A percentile compares a stretch with the other conserved stretches of the same genome.
Evolutionary conservation across 1,284 basidiomycete species (phyloP).

Genomic region (Vanrija sp.): DNA sequence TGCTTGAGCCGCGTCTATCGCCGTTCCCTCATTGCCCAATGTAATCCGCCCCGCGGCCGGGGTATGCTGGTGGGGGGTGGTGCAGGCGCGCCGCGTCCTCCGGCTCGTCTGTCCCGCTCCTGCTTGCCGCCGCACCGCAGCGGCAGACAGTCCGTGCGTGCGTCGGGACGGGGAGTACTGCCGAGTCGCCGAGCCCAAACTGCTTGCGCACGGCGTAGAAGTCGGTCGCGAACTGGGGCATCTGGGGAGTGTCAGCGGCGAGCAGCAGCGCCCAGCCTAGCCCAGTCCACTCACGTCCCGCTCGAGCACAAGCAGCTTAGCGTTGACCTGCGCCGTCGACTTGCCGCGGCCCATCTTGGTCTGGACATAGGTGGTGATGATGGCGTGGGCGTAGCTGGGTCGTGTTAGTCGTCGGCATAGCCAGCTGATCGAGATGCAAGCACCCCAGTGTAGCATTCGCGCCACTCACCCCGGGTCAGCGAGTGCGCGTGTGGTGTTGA

Average conservation of each 20-base stretch:
- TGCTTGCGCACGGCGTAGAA: slow-evolving; percentile 13
- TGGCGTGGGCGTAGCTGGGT: slow-evolving; percentile 26
- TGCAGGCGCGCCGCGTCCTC: neutral
- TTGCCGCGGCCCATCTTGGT: slow-evolving; percentile 26
- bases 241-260: slow-evolving; percentile 1
- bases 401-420: no score
- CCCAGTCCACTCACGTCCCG: slow-evolving; percentile 19
- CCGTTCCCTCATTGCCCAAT: neutral
- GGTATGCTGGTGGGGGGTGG: neutral
- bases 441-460: neutral
- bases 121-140: slow-evolving; percentile 2
- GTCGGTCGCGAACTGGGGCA: slow-evolving; percentile 15
- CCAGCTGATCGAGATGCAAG: no score
- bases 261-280: neutral
- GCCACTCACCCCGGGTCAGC: neutral
- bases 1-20: neutral
- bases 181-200: slow-evolving; percentile 9
- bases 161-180: neutral
- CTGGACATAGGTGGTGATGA: slow-evolving; percentile 30
- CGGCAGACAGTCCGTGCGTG: slow-evolving; percentile 7
- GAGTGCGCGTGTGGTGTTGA: no score
- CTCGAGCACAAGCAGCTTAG: slow-evolving; percentile 31
- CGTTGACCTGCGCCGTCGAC: slow-evolving; percentile 17
- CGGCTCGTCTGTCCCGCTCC: neutral
- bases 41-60: neutral